These are phyloP conservation scores for Sporothrix sp. DNA, from an alignment of 2,329 filamentous ascomycete genomes.

Conservation along the genomic window DNA sequence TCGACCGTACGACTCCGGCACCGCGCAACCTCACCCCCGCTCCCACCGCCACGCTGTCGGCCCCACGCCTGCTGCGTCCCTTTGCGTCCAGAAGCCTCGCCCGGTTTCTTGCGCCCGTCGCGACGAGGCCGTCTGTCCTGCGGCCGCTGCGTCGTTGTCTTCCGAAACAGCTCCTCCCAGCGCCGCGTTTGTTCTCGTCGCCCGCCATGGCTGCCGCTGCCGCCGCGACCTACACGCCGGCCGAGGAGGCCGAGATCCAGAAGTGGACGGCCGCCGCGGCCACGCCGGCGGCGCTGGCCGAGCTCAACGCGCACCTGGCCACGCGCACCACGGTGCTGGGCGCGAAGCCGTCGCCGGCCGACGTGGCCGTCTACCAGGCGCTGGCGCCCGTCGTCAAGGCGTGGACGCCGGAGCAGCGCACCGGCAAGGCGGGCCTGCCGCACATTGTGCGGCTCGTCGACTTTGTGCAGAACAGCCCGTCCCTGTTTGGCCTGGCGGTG, in stretches of 20 bases:
- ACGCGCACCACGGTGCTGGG: slow-evolving; percentile 84
- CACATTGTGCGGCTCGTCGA: slow-evolving; percentile 87
- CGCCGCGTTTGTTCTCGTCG: neutral
- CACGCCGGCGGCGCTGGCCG: slow-evolving; percentile 50
- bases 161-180: neutral
- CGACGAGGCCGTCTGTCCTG: slow-evolving; percentile 15
- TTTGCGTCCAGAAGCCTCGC: slow-evolving; percentile 29
- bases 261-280: slow-evolving; percentile 60
- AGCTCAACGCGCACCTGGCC: slow-evolving; percentile 78
- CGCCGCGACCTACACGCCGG: slow-evolving; percentile 59
- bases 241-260: slow-evolving; percentile 78
- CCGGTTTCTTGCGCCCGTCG: slow-evolving; percentile 9
- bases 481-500: slow-evolving; percentile 61
- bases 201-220: slow-evolving; percentile 54
- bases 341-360: slow-evolving; percentile 78
- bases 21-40: too few relatives aligned
- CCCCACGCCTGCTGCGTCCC: slow-evolving; percentile 29
- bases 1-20: too few relatives aligned
- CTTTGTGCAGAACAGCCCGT: slow-evolving; percentile 83
- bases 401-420: slow-evolving; percentile 80
- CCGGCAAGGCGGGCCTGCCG: slow-evolving; percentile 79
- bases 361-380: slow-evolving; percentile 72
- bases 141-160: neutral
- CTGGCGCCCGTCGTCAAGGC: slow-evolving; percentile 65
- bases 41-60: slow-evolving; percentile 33